Evolutionary conservation across 2,329 filamentous ascomycete species (phyloP).

Genomic region (Xylaria sp.): DNA sequence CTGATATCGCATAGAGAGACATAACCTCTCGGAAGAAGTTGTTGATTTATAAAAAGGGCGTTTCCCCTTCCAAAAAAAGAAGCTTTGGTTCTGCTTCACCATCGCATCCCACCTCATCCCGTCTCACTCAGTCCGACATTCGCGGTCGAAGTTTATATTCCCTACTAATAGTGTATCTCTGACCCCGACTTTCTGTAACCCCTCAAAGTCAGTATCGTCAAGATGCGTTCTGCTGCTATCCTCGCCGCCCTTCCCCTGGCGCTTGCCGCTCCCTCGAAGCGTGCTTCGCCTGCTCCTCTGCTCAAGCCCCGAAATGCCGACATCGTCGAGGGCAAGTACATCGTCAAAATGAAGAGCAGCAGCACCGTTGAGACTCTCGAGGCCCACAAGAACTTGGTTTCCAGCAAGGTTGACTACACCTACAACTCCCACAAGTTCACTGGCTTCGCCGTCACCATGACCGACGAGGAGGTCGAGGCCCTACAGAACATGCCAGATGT

Average conservation of each 20-base stretch:
- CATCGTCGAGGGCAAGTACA: constrained; percentile 56
- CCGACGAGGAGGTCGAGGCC: constrained; percentile 55
- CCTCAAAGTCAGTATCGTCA: constrained; percentile 30
- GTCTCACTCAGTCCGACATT: constrained; percentile 13
- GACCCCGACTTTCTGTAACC: constrained; percentile 1
- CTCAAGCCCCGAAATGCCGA: constrained; percentile 44
- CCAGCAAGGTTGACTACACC: constrained; percentile 49
- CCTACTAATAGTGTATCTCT: constrained; percentile 16
- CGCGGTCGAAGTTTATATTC: constrained; percentile 32
- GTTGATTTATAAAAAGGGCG: constrained; percentile 34
- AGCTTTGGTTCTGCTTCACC: constrained; percentile 29
- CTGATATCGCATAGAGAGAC: constrained; percentile 25
- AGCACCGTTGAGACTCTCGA: constrained; percentile 48
- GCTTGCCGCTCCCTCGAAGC: constrained; percentile 49
- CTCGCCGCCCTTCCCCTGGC: constrained; percentile 48
- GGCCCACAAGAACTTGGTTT: constrained; percentile 45
- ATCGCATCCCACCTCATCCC: constrained; percentile 28
- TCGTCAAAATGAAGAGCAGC: constrained; percentile 57
- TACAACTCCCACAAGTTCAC: constrained; percentile 51
- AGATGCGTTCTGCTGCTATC: constrained; percentile 46
- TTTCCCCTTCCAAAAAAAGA: constrained; percentile 7
- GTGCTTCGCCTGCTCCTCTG: constrained; percentile 46
- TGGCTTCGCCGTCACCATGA: constrained; percentile 58
- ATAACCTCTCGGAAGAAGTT: constrained; percentile 15
- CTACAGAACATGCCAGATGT: constrained; percentile 56